Base-by-base conservation (phyloP, 345 rosid genomes). In the Euphorbia peplus region DNA sequence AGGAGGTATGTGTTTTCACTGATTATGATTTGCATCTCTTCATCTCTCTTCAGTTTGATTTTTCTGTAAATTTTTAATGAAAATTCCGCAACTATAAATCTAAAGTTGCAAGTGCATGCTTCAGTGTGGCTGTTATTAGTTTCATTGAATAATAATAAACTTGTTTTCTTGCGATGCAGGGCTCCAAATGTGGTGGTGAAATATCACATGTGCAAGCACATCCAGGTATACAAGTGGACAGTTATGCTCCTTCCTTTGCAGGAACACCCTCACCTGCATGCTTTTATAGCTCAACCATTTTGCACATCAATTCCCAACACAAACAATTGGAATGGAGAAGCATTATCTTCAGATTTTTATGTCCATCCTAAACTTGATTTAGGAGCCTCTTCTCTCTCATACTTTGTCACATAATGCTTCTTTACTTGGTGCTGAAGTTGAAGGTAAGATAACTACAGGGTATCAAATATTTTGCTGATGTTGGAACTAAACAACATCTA, bases 1-100 rank as follows among this genome's bases (percentile, higher is more conserved):
- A 86, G 67, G 88, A 85, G 95, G 98, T 92, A 88, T 50, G 55
- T 52, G 13, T 63, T 71, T 64, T 30, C 29, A 15, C 28, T 42
- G 22, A 53, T 57, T 29, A 55, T 64, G 22, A 26, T 37, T 73
- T 22, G 57, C n/a, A 63, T 64, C 62, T 37, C 29, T 62, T 42
- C 51, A 12, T 46, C 42, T 58, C 21, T 52, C 37, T 64, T 10
- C 18, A 3, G n/a, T 39, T 4, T 44, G 14, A 1, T 16, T 60
- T n/a, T 19, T 59, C 22, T 39, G 13, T 12, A 12, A 18, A 10
- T 6, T 41, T 3, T 62, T 28, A 13, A 24, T 42, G 16, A 32
- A 46, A 10, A 24, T 54, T 26, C 13, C 48, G 8, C 22, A 46
- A n/a, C 29, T 37, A 26, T 54, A 32, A 24, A 32, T 22, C 19